Base-by-base conservation (phyloP, 2,329 filamentous ascomycete genomes). In the Acarospora socialis region DNA sequence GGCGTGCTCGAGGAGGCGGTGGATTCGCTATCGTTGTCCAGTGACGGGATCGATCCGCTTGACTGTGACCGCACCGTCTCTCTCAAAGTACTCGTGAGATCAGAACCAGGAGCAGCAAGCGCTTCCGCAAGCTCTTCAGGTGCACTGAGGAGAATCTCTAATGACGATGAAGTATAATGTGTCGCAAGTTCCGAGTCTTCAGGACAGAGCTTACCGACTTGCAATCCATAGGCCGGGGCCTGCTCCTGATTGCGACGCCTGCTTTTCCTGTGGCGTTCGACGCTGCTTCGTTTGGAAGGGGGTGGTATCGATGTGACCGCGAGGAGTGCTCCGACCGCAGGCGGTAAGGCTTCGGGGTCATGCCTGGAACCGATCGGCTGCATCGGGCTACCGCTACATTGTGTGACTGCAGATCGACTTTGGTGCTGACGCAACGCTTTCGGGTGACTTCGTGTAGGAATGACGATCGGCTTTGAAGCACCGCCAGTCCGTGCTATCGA, bases 391-490 rank as follows among this genome's bases (percentile, higher is more conserved):
- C 28, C 16, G 13, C 22, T 19, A 32, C 28, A 13, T 30, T 35
- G 23, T 23, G 9, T 33, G 19, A 19, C 15, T 26, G 14, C 24
- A 9, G 12, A 16, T 15, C 13, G 34, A 22, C 13, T 41, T 32
- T 30, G 30, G n/a, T 23, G 31, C 20, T 21, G 15, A 17, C 31
- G 34, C 13, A 18, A 21, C 8, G 19, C 30, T 10, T 20, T 20
- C 14, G 23, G 28, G 22, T 28, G 29, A 13, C 35, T 34, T 17
- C 36, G 33, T 4, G 40, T 37, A 4, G 39, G 40, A 9, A 43
- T 43, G n/a, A 43, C 36, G 10, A 43, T 36, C 7, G 40, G 40
- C 30, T 43, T 35, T 7, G 39, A 40, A 13, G 37, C n/a, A n/a
- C n/a, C n/a, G n/a, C n/a, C n/a, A n/a, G n/a, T n/a, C n/a, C n/a